Percentiles rank a stretch among this genome's conserved stretches.
These are phyloP conservation scores for Oryza officinalis DNA, from an alignment of 176 grass and related monocot species.

Conservation along the genomic window DNA sequence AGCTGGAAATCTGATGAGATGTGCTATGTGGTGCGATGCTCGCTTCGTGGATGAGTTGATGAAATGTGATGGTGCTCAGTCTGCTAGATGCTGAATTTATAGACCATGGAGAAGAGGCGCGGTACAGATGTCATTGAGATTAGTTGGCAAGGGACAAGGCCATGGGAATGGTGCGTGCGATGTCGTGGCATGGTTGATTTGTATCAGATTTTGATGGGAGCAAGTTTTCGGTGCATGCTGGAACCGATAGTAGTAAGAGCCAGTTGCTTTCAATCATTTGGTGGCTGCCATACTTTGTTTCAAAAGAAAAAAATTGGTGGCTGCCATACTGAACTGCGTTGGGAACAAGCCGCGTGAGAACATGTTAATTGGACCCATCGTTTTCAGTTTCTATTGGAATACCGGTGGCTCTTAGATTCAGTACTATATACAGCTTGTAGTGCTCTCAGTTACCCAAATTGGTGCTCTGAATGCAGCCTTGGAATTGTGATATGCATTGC, in stretches of 20 bases:
- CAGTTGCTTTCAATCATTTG: not conserved
- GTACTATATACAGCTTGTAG: not conserved
- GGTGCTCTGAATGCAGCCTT: not conserved
- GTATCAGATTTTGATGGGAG: slow-evolving; percentile 27
- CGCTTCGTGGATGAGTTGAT: not conserved
- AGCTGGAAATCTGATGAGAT: not conserved
- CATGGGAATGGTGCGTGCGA: not conserved
- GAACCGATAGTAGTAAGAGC: not conserved
- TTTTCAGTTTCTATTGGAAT: not conserved
- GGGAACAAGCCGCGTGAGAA: not conserved
- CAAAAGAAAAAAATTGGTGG: no score
- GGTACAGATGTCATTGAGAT: not conserved
- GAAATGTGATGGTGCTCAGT: not conserved
- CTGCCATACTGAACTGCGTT: not conserved
- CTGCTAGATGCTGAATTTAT: not conserved
- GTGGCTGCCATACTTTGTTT: not conserved
- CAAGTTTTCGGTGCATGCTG: slow-evolving; percentile 22
- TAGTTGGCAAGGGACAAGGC: slow-evolving; percentile 26
- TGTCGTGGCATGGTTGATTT: not conserved
- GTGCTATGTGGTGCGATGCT: not conserved
- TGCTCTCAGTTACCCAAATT: not conserved
- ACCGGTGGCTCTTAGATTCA: not conserved
- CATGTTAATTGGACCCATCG: not conserved
- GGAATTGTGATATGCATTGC: not conserved
- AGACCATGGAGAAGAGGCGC: not conserved